These are phyloP conservation scores for Parathielavia hyrcaniae DNA, from an alignment of 495 filamentous ascomycete species.

Conservation along the genomic window DNA sequence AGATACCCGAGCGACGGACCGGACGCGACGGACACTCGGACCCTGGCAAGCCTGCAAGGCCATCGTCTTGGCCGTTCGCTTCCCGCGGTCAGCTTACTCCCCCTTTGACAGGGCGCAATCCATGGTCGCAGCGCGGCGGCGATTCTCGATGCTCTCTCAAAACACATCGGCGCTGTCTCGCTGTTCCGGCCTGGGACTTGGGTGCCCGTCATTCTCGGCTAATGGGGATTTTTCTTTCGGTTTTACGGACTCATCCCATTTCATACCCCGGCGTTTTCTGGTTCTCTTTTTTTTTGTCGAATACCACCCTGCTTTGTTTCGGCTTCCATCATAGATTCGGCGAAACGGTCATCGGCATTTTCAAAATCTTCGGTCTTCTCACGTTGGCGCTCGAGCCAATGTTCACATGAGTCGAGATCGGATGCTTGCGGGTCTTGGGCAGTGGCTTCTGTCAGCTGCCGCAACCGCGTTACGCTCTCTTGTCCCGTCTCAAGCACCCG, in stretches of 20 bases:
- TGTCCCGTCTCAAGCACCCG: not conserved
- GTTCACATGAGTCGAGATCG: not conserved
- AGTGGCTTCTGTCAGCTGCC: not conserved
- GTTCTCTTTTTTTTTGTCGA: constrained; percentile 1
- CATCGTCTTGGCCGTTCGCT: not conserved
- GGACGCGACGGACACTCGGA: not conserved
- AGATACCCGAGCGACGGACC: constrained; percentile 32
- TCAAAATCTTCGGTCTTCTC: constrained; percentile 12
- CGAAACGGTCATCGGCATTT: constrained; percentile 16
- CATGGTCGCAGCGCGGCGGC: not conserved
- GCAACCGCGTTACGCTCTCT: not conserved
- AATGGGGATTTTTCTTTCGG: constrained; percentile 28
- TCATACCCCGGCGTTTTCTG: constrained; percentile 35
- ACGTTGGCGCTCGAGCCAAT: not conserved
- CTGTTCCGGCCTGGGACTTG: not conserved
- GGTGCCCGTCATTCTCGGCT: constrained; percentile 21
- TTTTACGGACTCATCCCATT: constrained; percentile 33
- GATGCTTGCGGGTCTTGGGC: not conserved
- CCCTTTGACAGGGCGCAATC: not conserved
- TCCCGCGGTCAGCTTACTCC: not conserved
- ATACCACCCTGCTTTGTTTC: constrained; percentile 20
- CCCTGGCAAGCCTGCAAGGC: not conserved
- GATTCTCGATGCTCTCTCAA: not conserved
- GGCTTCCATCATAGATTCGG: constrained; percentile 33
- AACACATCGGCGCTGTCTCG: not conserved